Evolutionary conservation across 805 yeast species (phyloP), one percentile per base, ranked within the genome.

Genomic region (Wickerhamiella qilinensis): DNA sequence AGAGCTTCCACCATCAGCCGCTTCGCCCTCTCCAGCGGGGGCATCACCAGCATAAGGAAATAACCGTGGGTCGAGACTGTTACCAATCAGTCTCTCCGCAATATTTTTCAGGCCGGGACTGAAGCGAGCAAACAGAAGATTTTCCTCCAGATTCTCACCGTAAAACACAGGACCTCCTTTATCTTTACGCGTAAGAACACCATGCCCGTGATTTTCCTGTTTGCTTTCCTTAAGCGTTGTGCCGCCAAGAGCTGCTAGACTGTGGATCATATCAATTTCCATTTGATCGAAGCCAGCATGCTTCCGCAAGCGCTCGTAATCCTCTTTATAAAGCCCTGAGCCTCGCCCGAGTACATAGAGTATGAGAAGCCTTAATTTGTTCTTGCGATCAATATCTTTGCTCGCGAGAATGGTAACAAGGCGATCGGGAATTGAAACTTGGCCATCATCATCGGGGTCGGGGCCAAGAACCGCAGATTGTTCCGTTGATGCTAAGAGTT

Each of bases 401-500:
- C 66, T 63, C 21, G 64, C 71, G 18, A 88, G 61, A 18, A 75
- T 53, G 3, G 59, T 64, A 21, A 86, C 62, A 40, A 85, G 59
- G 27, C 69, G 72, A 37, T 73, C 79, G 19, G 81, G 58, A 38
- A 68, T 65, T 47, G 71, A 71, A 33, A 54, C 53, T 33, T 68
- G 67, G 46, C 70, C 70, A 20, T 67, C 68, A 2, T 88, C 85
- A 45, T 82, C 80, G 35, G 75, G 64, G 40, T 74, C 75, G 2
- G 69, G 56, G 18, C 93, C 93, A 32, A 73, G 72, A 3, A 84
- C 81, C 45, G 85, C 67, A 16, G 76, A 71, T 58, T 86, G 95
- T 58, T 91, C 97, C 42, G 85, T 67, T 45, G 82, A 91, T 1
- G 94, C 83, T 16, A 81, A 64, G 43, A 73, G 83, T 7, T 78